Base-by-base conservation (phyloP, 495 filamentous ascomycete genomes). In the Penicillium steckii region DNA sequence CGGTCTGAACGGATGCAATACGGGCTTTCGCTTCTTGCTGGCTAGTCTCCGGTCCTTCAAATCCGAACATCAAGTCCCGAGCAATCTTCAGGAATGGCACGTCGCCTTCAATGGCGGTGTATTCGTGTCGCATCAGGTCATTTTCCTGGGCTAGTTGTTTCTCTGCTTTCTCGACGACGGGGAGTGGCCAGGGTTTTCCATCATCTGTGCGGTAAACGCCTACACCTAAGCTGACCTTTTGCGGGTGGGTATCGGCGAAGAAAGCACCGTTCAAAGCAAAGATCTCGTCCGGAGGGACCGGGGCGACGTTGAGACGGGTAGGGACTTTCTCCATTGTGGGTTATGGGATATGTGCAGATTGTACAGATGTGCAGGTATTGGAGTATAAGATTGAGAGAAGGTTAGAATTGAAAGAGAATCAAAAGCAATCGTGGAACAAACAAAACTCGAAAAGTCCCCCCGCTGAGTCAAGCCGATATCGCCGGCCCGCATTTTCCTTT, bases 1-100 rank as follows among this genome's bases (percentile, higher is more conserved):
- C 89, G 56, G 91, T 90, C 68, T 93, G 89, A 18, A 77, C 73
- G 22, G 70, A 68, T 27, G 67, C 64, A 51, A 75, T 72, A 43
- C 73, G 69, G 38, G 60, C 64, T 56, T 74, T 73, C 32, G 59
- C 61, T 29, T 65, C 57, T 24, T 62, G 57, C 22, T 70, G 53
- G 19, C 58, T 52, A 19, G 59, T 48, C 25, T 67, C 53, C n/a
- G n/a, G n/a, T 15, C 59, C 61, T 52, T 71, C 64, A 44, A 78
- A 75, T 27, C 73, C 73, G 44, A 78, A 78, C 69, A 76, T 75
- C 52, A 78, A 58, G 44, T 78, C 71, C 48, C 70, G 70, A 12
- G 74, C 73, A 18, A 74, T 55, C 35, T 57, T 56, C n/a, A 75
- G 60, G 59, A 76, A 78, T 10, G 66, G 61, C 21, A 64, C 53